Evolutionary conservation across 345 rosid species (phyloP).

Genomic region (Acer yangbiense): DNA sequence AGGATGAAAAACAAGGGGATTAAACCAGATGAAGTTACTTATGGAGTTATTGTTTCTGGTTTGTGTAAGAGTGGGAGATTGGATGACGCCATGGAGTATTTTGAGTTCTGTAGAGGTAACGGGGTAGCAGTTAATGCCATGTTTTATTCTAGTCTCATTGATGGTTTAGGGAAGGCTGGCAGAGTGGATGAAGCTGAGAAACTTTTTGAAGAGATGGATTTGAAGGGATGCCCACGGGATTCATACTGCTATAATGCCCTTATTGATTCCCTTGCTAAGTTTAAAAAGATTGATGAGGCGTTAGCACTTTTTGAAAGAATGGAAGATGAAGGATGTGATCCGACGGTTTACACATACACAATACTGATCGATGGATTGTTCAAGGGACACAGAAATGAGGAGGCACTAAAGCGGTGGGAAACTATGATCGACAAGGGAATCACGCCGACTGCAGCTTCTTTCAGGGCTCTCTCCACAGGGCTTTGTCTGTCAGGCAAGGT

Average conservation of each 20-base stretch:
- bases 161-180: conserved; percentile 89
- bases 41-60: conserved; percentile 66
- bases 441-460: conserved; percentile 81
- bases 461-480: conserved; percentile 69
- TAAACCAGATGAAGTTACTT: conserved; percentile 74
- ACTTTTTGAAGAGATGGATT: conserved; percentile 75
- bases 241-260: conserved; percentile 84
- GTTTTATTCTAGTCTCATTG: conserved; percentile 78
- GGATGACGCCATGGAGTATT: conserved; percentile 66
- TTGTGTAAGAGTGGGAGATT: conserved; percentile 78
- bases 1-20: conserved; percentile 77
- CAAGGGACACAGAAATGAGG: conserved; percentile 69
- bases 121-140: conserved; percentile 65
- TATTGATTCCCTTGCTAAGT: conserved; percentile 67
- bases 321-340: conserved; percentile 80
- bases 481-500: conserved; percentile 90
- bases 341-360: conserved; percentile 74
- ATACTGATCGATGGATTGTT: conserved; percentile 67
- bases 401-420: conserved; percentile 80
- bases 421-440: conserved; percentile 85
- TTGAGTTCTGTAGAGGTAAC: conserved; percentile 45
- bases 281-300: conserved; percentile 67
- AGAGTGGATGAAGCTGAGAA: conserved; percentile 72
- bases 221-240: conserved; percentile 64
- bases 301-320: conserved; percentile 60